These are phyloP conservation scores for Colletotrichum sp. DNA, from an alignment of 2,329 filamentous ascomycete genomes.

Conservation along the genomic window DNA sequence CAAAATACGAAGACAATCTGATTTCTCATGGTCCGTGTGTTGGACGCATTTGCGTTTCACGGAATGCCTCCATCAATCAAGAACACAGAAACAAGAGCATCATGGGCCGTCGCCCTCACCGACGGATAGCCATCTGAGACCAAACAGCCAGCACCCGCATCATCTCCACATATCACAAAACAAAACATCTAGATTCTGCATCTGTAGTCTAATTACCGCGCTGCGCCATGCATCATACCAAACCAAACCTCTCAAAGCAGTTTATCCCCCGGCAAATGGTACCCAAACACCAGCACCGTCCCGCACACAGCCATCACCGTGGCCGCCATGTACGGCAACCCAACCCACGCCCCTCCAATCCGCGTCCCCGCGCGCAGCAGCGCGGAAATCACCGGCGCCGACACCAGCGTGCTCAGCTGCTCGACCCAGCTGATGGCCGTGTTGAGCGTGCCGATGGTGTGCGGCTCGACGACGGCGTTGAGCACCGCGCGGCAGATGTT, in stretches of 20 bases:
- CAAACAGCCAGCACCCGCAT: not conserved
- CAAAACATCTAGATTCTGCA: not conserved
- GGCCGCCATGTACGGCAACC: conserved; percentile 52
- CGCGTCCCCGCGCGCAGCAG: conserved; percentile 51
- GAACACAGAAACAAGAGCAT: too few relatives aligned
- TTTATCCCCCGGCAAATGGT: conserved; percentile 28
- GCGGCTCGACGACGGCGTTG: conserved; percentile 57
- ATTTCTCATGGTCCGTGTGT: not conserved
- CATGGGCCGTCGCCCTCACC: not conserved
- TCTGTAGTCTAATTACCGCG: not conserved
- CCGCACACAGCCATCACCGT: conserved; percentile 35
- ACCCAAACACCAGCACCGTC: conserved; percentile 32
- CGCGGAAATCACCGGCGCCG: conserved; percentile 50
- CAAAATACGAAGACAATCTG: not conserved
- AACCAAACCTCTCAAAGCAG: not conserved
- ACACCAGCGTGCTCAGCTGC: conserved; percentile 50
- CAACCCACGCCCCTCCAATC: conserved; percentile 52
- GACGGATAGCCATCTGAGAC: not conserved
- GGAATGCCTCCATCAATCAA: not conserved
- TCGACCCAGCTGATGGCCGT: conserved; percentile 57
- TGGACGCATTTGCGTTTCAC: not conserved
- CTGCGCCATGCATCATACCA: not conserved
- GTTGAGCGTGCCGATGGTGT: conserved; percentile 60
- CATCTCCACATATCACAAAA: not conserved
- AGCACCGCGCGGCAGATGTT: conserved; percentile 53